Conservation (phyloP, 1,139 yeast species). For the Arxiozyma slooffiae region DNA sequence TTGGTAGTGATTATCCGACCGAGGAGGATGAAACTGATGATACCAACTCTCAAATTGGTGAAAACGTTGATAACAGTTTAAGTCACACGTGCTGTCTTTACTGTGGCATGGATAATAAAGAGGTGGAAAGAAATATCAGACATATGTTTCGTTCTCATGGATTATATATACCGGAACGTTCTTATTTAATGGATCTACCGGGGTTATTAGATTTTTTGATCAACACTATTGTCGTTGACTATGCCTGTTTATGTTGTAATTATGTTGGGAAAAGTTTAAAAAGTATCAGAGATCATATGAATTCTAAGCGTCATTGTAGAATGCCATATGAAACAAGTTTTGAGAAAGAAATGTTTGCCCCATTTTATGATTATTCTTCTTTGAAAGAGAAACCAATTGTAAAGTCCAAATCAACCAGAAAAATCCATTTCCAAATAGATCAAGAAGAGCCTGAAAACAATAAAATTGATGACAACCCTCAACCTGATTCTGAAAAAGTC, state of each 20-base stretch:
- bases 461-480: conserved; percentile 50
- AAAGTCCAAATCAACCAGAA: conserved; percentile 16
- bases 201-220: conserved; percentile 71
- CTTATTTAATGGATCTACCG: conserved; percentile 53
- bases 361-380: conserved; percentile 76
- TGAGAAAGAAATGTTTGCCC: conserved; percentile 70
- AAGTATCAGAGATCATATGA: conserved; percentile 86
- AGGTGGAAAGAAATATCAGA: conserved; percentile 53
- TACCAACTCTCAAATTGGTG: conserved; percentile 27
- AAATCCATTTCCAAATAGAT: conserved; percentile 14
- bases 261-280: conserved; percentile 78
- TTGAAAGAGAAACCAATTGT: conserved; percentile 37
- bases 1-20: conserved; percentile 30
- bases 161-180: conserved; percentile 73
- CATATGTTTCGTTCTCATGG: conserved; percentile 80
- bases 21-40: conserved; percentile 23
- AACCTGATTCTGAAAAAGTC: conserved; percentile 56
- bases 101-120: conserved; percentile 35
- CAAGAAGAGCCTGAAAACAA: conserved; percentile 30
- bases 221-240: conserved; percentile 77
- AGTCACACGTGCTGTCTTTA: conserved; percentile 35
- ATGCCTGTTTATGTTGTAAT: conserved; percentile 71
- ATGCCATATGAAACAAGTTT: conserved; percentile 81
- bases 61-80: not conserved
- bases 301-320: conserved; percentile 73